Base-by-base conservation (phyloP, 2,329 filamentous ascomycete species). In the Curvularia sp. region DNA sequence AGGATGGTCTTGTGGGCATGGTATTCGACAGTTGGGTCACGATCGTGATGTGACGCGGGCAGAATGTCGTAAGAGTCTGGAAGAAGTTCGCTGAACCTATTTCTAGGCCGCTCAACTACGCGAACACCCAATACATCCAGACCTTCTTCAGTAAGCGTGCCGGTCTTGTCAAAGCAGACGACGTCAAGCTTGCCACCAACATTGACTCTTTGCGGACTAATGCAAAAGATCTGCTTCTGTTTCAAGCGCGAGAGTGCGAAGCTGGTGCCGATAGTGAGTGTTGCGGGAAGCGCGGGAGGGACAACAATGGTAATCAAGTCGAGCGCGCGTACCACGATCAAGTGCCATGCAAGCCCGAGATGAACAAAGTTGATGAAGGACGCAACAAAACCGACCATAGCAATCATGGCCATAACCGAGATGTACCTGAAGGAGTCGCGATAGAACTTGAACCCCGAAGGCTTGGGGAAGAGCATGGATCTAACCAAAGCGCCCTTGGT, bases 291-390 rank as follows among this genome's bases (percentile, higher is more conserved):
- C 8, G 95, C 95, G 18, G 95, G 95, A 15, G 95, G 95, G 0
- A 99, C 95, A 9, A 98, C 93, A 63, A 99, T 99, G 1, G 95
- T 99, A 69, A 99, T 97, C 55, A 99, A 80, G 80, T 99, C 95
- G 45, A 99, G 82, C 0, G 95, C 95, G 68, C 95, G 87, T 21
- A 98, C 88, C 61, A 99, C 86, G 61, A 99, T 97, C 48, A 97
- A 80, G 76, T 96, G 91, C 91, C 92, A 96, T 21, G 88, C 87
- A 49, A 99, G 81, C 49, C 86, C 87, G 13, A 99, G 83, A 39
- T 91, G 88, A 52, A 99, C 81, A 74, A 99, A 99, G 77, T 99
- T 99, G 78, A 96, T 81, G 67, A 99, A 89, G 0, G 95, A 98
- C 1, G 90, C 93, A 21, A 93, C 81, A 72, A 99, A 99, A 0